Conservation (phyloP, 2,329 filamentous ascomycete genomes). For the Drechmeria coniospora region DNA sequence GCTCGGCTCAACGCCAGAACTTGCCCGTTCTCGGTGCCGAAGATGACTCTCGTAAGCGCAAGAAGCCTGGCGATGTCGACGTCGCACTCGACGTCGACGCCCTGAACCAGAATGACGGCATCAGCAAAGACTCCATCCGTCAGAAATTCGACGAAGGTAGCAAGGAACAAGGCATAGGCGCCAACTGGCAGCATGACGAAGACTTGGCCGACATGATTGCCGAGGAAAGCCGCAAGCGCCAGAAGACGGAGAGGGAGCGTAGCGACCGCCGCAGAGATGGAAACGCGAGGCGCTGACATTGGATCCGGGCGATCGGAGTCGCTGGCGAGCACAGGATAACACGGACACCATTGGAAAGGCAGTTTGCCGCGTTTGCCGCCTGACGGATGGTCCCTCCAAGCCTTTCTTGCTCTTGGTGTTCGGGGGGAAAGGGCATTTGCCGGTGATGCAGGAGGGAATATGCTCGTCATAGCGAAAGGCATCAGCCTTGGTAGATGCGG, state of each 20-base stretch:
- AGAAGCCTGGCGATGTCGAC: slow-evolving; percentile 93
- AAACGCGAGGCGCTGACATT: slow-evolving; percentile 13
- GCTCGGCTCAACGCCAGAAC: slow-evolving; percentile 29
- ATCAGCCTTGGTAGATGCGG: too few species aligned
- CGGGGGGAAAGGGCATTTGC: too few species aligned
- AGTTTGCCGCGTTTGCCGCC: too few species aligned
- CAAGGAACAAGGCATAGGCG: slow-evolving; percentile 48
- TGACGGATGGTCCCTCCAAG: too few species aligned
- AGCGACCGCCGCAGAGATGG: slow-evolving; percentile 46
- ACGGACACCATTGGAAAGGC: too few species aligned
- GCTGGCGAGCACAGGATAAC: neutral
- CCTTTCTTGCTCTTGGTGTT: too few species aligned
- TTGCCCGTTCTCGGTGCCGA: slow-evolving; percentile 68
- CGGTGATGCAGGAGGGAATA: too few species aligned
- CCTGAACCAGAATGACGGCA: slow-evolving; percentile 55
- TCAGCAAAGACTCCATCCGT: slow-evolving; percentile 73
- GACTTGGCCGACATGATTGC: slow-evolving; percentile 94
- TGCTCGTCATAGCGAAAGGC: too few species aligned
- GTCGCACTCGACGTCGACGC: slow-evolving; percentile 80
- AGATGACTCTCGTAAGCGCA: slow-evolving; percentile 65
- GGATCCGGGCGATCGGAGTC: neutral
- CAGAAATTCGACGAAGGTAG: slow-evolving; percentile 63
- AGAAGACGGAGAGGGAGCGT: slow-evolving; percentile 76
- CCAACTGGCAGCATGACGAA: slow-evolving; percentile 64
- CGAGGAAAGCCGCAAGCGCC: slow-evolving; percentile 76